These are phyloP conservation scores for Xylaria flabelliformis DNA, from an alignment of 495 filamentous ascomycete genomes.

Conservation along the genomic window DNA sequence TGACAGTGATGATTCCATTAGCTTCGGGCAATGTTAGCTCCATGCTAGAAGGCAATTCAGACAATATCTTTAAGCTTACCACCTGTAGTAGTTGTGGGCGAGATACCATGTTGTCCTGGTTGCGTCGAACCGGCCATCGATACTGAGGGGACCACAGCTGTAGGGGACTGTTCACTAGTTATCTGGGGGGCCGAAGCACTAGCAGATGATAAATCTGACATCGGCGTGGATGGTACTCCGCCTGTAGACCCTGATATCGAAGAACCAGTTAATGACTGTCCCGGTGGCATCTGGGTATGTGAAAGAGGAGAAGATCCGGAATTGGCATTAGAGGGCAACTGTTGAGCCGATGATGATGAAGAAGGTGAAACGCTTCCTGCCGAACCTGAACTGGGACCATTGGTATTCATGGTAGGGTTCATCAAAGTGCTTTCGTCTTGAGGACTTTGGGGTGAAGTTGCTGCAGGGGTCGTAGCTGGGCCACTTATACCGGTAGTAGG, in stretches of 20 bases:
- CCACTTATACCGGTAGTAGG: neutral
- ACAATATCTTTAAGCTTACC: constrained; percentile 23
- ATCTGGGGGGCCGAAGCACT: neutral
- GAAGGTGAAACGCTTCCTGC: neutral
- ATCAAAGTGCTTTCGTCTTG: constrained; percentile 3
- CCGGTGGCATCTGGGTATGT: neutral
- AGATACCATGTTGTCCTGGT: constrained; percentile 7
- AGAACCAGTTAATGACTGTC: neutral
- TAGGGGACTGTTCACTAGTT: constrained; percentile 1
- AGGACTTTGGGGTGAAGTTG: neutral
- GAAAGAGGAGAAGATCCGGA: neutral
- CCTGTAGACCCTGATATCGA: neutral
- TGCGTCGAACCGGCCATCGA: constrained; percentile 22
- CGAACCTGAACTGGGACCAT: neutral
- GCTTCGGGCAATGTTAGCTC: constrained; percentile 18
- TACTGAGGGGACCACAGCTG: neutral
- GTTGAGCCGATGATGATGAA: neutral
- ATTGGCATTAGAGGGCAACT: neutral
- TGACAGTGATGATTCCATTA: constrained; percentile 9
- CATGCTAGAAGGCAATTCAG: neutral
- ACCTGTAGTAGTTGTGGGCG: constrained; percentile 18
- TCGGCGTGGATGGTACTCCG: neutral
- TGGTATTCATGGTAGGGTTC: neutral
- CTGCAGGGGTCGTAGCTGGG: neutral
- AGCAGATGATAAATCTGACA: neutral